Evolutionary conservation across 75 land plant species (phyloP), one percentile per base, ranked within the genome.

Genomic region (Isoetes taiwanensis): DNA sequence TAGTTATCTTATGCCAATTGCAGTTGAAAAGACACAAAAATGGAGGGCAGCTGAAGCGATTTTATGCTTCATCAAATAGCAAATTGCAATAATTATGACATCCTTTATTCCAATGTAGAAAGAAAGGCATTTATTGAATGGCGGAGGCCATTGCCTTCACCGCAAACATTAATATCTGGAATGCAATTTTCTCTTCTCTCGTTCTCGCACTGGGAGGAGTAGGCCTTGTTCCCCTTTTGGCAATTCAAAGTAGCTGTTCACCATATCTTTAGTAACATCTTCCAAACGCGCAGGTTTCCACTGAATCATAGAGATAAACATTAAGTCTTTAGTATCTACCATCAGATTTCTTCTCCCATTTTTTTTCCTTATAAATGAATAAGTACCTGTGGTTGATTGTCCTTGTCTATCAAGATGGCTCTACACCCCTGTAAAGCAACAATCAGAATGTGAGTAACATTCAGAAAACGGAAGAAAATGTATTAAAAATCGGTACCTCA

Each of bases 341-440:
- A 43, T 43, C 6, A 14, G 50, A 14, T 24, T 14, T 5, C 14
- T 5, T 43, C 24, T 14, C 14, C 50, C 3, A 24, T 24, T 19
- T 14, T 25, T 31, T 30, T 16, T 12, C 17, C 2, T 33, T 14
- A 3, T 11, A 32, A 2, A 4, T 14, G 25, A 20, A 56, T 2
- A 56, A 31, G 33, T 80, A 90, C 97, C 84, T 86, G 80, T 0
- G 97, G 88, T 17, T 73, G 46, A 28, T 52, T 74, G 61, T 90
- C 97, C 64, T 80, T 90, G 33, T 80, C 95, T 14, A 90, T 75
- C 71, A 86, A 43, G 29, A 65, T 59, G 41, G 97, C 84, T 43
- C 97, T 70, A 41, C 88, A 88, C 42, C 97, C 97, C 95, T 90
- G 56, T 38, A 3, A 2, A 57, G 55, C 23, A 41, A 64, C 2